phyloP scores from a whole-genome alignment of 2,329 filamentous ascomycete species.

The Cladosporium sp. region DNA sequence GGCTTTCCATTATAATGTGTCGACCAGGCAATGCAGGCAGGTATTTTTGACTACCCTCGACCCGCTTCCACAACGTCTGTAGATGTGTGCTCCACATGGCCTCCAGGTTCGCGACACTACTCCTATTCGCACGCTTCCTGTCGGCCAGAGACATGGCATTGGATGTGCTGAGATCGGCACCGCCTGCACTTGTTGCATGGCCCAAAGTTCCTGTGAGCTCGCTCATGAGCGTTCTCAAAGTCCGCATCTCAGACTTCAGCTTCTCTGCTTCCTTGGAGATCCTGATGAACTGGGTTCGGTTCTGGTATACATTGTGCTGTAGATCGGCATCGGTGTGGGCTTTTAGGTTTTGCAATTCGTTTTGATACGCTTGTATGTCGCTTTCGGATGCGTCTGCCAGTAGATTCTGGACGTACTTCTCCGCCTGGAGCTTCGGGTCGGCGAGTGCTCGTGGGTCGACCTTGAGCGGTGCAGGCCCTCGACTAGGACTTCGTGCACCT shows the following conservation, averaged over 20 bases:
- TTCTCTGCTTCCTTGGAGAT: slow-evolving; percentile 99
- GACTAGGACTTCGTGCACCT: slow-evolving; percentile 41
- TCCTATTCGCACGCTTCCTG: slow-evolving; percentile 72
- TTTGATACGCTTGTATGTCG: slow-evolving; percentile 80
- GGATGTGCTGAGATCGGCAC: slow-evolving; percentile 38
- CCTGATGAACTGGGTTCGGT: slow-evolving; percentile 97
- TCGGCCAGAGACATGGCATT: slow-evolving; percentile 38
- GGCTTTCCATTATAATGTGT: slow-evolving; percentile 90
- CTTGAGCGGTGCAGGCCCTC: slow-evolving; percentile 51
- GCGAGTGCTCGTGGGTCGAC: slow-evolving; percentile 76
- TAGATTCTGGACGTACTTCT: slow-evolving; percentile 64
- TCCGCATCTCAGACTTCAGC: slow-evolving; percentile 92
- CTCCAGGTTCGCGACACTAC: slow-evolving; percentile 76
- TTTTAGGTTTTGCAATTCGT: slow-evolving; percentile 73
- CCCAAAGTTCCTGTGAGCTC: slow-evolving; percentile 66
- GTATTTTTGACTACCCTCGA: slow-evolving; percentile 98
- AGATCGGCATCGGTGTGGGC: slow-evolving; percentile 77
- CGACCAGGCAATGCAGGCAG: slow-evolving; percentile 86
- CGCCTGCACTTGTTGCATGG: slow-evolving; percentile 47
- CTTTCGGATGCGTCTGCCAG: slow-evolving; percentile 84
- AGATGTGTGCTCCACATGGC: slow-evolving; percentile 68
- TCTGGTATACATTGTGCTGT: slow-evolving; percentile 95
- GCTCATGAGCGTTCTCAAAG: slow-evolving; percentile 84
- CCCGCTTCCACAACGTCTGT: slow-evolving; percentile 87
- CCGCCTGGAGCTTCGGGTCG: slow-evolving; percentile 75